Conservation (phyloP, 106 monocot species). For the Acorus gramineus region DNA sequence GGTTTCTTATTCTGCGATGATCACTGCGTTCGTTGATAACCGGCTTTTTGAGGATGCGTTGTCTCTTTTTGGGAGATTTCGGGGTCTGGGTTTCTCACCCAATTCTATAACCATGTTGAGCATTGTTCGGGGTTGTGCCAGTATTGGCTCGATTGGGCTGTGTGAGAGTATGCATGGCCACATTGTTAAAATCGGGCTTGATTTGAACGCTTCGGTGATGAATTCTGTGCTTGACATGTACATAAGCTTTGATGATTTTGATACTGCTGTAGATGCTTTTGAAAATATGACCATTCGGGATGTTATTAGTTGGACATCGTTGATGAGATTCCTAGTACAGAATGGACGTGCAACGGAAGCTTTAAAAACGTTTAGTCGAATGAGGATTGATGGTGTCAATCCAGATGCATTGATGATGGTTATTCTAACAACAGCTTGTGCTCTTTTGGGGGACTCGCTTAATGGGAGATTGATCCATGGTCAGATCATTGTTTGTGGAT, state of each 20-base stretch:
- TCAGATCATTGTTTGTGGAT: conserved; percentile 15
- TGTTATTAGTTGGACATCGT: conserved; percentile 33
- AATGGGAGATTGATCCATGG: conserved; percentile 24
- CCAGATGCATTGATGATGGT: conserved; percentile 24
- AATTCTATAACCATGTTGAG: conserved; percentile 30
- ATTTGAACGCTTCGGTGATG: conserved; percentile 19
- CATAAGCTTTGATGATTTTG: conserved; percentile 19
- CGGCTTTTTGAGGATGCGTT: conserved; percentile 22
- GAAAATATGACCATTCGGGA: conserved; percentile 19
- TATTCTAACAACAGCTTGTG: conserved; percentile 21
- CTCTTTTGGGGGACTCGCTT: conserved; percentile 20
- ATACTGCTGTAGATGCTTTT: conserved; percentile 15
- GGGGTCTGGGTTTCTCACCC: conserved; percentile 1
- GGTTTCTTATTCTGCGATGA: conserved; percentile 34
- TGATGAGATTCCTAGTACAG: conserved; percentile 33
- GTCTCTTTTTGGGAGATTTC: conserved; percentile 19
- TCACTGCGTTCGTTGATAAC: conserved; percentile 23
- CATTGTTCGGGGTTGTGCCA: conserved; percentile 14
- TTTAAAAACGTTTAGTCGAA: conserved; percentile 17
- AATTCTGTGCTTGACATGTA: conserved; percentile 44
- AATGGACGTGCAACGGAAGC: conserved; percentile 9
- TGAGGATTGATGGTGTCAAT: conserved; percentile 23
- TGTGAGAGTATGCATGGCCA: conserved; percentile 29
- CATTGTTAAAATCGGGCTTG: conserved; percentile 29
- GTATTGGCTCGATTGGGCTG: conserved; percentile 10